Evolutionary conservation across 352 stramenopile species (phyloP).

Genomic region (Pythium dissimile): DNA sequence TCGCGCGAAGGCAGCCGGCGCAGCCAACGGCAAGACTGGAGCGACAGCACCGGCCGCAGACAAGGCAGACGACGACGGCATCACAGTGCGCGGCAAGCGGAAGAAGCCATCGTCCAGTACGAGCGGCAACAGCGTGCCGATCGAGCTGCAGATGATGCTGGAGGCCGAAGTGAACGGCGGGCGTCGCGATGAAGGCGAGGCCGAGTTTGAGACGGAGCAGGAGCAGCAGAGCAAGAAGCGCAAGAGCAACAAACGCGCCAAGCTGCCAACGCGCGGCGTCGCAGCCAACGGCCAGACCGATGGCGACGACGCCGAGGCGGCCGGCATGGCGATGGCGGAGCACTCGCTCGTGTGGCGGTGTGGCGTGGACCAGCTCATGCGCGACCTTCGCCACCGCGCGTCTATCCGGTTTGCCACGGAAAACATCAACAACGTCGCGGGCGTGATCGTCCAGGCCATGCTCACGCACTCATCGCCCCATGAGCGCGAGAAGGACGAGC

Average conservation of each 20-base stretch:
- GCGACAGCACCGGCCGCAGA: not conserved
- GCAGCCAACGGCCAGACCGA: slow-evolving; percentile 16
- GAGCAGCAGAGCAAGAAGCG: slow-evolving; percentile 53
- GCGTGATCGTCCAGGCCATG: slow-evolving; percentile 78
- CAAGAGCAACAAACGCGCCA: slow-evolving; percentile 72
- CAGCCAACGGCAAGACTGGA: slow-evolving; percentile 21
- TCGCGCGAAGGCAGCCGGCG: slow-evolving; percentile 7
- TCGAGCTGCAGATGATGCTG: slow-evolving; percentile 86
- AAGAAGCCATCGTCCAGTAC: slow-evolving; percentile 34
- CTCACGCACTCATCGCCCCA: slow-evolving; percentile 75
- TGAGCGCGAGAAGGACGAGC: slow-evolving; percentile 78
- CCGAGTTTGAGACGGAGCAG: slow-evolving; percentile 61
- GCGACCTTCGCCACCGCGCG: slow-evolving; percentile 72
- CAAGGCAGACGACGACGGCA: slow-evolving; percentile 41
- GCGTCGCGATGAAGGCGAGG: slow-evolving; percentile 39
- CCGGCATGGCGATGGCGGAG: slow-evolving; percentile 42
- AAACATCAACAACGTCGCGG: slow-evolving; percentile 82
- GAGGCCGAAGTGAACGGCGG: slow-evolving; percentile 56
- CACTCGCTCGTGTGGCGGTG: slow-evolving; percentile 78
- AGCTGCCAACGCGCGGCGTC: slow-evolving; percentile 63
- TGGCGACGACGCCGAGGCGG: slow-evolving; percentile 26
- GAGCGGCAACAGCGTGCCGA: slow-evolving; percentile 47
- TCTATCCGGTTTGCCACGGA: slow-evolving; percentile 81
- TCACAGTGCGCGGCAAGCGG: slow-evolving; percentile 74
- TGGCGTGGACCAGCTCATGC: slow-evolving; percentile 74